phyloP scores from a whole-genome alignment of 1,139 yeast species.

The Hyphopichia khmerensis region DNA sequence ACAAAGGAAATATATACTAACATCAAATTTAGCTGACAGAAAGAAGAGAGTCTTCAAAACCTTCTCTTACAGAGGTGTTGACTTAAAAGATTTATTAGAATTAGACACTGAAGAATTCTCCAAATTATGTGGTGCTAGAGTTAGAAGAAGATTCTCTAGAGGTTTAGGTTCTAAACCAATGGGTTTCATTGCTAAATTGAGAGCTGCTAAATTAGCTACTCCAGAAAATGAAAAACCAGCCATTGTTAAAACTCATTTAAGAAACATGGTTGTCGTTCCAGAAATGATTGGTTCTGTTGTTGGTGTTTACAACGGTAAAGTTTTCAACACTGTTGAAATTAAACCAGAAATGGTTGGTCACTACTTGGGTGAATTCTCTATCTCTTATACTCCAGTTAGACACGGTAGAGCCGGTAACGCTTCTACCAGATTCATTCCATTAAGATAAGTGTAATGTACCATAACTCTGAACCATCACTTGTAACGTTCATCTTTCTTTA shows the following conservation, averaged over 20 bases:
- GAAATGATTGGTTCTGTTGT: slow-evolving; percentile 99
- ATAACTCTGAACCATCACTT: not conserved
- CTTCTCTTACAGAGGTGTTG: slow-evolving; percentile 99
- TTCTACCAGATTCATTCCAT: slow-evolving; percentile 81
- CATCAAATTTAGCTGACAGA: slow-evolving; percentile 49
- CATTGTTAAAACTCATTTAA: slow-evolving; percentile 97
- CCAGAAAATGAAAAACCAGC: slow-evolving; percentile 97
- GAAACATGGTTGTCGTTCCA: slow-evolving; percentile 98
- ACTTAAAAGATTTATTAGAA: slow-evolving; percentile 90
- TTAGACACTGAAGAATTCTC: slow-evolving; percentile 96
- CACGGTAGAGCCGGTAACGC: slow-evolving; percentile 99
- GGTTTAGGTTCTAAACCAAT: slow-evolving; percentile 95
- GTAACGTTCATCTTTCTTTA: not conserved
- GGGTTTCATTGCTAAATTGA: slow-evolving; percentile 97
- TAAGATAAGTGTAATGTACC: slow-evolving; percentile 31
- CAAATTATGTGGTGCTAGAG: slow-evolving; percentile 96
- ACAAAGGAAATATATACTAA: not conserved
- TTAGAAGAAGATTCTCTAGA: slow-evolving; percentile 99
- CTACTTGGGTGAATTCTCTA: slow-evolving; percentile 99
- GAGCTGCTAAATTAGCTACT: slow-evolving; percentile 94
- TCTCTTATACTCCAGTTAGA: slow-evolving; percentile 99
- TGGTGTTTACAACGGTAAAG: slow-evolving; percentile 99
- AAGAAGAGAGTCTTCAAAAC: slow-evolving; percentile 94
- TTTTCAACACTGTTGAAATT: slow-evolving; percentile 98
- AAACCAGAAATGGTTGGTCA: slow-evolving; percentile 99